Conservation (phyloP, 2,329 filamentous ascomycete species). For the Cytospora chrysosperma region DNA sequence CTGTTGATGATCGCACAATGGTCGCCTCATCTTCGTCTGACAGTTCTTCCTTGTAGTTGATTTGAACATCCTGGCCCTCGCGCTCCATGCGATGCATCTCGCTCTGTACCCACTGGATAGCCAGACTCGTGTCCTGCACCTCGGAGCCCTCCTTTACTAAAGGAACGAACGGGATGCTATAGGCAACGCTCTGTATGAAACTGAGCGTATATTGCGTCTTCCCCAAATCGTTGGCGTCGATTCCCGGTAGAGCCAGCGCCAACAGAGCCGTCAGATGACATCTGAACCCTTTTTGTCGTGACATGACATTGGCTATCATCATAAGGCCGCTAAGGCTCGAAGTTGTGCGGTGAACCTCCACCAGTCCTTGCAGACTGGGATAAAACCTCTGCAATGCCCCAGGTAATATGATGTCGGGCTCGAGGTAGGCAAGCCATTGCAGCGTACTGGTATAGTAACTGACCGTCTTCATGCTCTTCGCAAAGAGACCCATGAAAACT, state of each 20-base stretch:
- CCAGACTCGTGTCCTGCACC: conserved; percentile 71
- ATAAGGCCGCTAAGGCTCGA: conserved; percentile 90
- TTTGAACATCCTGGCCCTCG: conserved; percentile 78
- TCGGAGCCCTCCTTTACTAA: conserved; percentile 68
- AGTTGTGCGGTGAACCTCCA: conserved; percentile 94
- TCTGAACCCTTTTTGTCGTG: conserved; percentile 89
- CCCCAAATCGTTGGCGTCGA: conserved; percentile 95
- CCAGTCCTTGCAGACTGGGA: conserved; percentile 90
- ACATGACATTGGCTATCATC: conserved; percentile 88
- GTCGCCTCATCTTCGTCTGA: conserved; percentile 82
- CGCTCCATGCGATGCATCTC: conserved; percentile 93
- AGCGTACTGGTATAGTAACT: conserved; percentile 89
- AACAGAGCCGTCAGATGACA: conserved; percentile 93
- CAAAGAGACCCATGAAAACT: conserved; percentile 97
- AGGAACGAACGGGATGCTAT: conserved; percentile 90
- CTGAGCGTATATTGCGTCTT: conserved; percentile 94
- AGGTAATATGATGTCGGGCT: conserved; percentile 87
- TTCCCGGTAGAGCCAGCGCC: conserved; percentile 89
- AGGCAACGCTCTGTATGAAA: conserved; percentile 93
- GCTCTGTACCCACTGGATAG: conserved; percentile 88
- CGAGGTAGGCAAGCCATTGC: conserved; percentile 84
- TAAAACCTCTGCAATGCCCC: conserved; percentile 95
- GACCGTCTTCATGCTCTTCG: conserved; percentile 89
- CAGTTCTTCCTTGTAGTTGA: conserved; percentile 81
- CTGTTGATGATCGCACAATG: conserved; percentile 90